Evolutionary conservation across 352 stramenopile genomes (phyloP).

Genomic region (Phytophthora fragariae): DNA sequence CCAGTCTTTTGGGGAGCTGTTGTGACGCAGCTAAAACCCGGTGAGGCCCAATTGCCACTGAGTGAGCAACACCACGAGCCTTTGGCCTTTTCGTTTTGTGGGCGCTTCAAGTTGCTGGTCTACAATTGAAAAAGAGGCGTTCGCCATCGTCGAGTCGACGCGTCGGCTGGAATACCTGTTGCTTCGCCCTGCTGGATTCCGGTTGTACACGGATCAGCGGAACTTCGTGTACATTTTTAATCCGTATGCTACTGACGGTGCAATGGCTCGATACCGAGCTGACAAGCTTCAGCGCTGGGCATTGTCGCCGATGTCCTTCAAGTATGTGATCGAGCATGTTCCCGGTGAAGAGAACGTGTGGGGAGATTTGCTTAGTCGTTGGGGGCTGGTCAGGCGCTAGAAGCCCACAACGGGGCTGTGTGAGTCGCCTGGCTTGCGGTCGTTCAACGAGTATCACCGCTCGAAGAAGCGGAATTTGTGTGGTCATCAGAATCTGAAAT

Average conservation of each 20-base stretch:
- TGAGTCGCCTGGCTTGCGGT: not conserved
- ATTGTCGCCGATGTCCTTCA: not conserved
- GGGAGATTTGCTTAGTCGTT: not conserved
- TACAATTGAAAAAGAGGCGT: not conserved
- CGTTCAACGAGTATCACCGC: not conserved
- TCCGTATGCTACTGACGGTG: too few species aligned
- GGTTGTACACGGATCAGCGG: not conserved
- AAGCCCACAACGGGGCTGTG: not conserved
- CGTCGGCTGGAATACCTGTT: not conserved
- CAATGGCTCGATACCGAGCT: not conserved
- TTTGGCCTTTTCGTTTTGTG: not conserved
- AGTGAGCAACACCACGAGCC: not conserved
- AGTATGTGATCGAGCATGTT: not conserved
- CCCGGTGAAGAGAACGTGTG: not conserved
- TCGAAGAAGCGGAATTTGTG: not conserved
- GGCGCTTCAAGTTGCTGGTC: not conserved
- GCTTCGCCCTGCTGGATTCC: not conserved
- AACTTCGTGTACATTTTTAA: not conserved
- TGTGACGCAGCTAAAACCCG: not conserved
- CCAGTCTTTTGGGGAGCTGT: not conserved
- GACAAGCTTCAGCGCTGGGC: not conserved
- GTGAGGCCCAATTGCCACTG: not conserved
- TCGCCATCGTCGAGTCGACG: not conserved
- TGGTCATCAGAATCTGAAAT: not conserved
- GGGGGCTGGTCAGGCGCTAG: not conserved